phyloP scores from a whole-genome alignment of 1,284 basidiomycete species.

The Leccinum pachyderme region DNA sequence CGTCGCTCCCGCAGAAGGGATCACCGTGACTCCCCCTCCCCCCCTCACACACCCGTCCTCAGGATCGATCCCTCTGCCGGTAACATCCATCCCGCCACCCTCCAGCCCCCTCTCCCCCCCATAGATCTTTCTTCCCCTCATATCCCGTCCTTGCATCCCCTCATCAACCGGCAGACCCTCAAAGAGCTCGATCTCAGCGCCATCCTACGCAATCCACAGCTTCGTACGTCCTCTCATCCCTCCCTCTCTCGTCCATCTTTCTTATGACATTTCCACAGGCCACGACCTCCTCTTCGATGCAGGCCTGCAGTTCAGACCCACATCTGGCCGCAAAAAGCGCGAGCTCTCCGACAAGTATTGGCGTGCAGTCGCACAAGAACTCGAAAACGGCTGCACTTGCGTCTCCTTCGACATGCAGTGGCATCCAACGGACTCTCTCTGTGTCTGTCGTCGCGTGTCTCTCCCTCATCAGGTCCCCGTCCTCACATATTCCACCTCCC shows the following conservation, averaged over 20 bases:
- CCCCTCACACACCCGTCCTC: slow-evolving; percentile 18
- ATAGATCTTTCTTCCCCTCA: slow-evolving; percentile 57
- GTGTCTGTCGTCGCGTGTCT: slow-evolving; percentile 50
- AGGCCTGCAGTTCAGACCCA: slow-evolving; percentile 70
- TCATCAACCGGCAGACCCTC: slow-evolving; percentile 81
- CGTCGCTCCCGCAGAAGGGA: slow-evolving; percentile 29
- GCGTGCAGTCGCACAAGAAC: slow-evolving; percentile 77
- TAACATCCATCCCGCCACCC: slow-evolving; percentile 11
- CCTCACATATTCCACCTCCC: slow-evolving; percentile 44
- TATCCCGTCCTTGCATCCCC: slow-evolving; percentile 69
- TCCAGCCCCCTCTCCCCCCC: slow-evolving; percentile 31
- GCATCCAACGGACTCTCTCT: slow-evolving; percentile 56
- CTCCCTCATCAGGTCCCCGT: slow-evolving; percentile 42
- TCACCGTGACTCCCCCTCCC: slow-evolving; percentile 10
- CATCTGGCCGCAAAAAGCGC: slow-evolving; percentile 69
- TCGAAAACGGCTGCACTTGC: slow-evolving; percentile 83
- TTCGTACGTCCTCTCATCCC: slow-evolving; percentile 55
- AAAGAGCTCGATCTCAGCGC: slow-evolving; percentile 83
- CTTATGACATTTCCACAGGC: slow-evolving; percentile 44
- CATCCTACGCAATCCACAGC: slow-evolving; percentile 86
- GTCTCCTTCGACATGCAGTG: slow-evolving; percentile 66
- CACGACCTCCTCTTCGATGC: slow-evolving; percentile 91
- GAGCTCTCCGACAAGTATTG: slow-evolving; percentile 82
- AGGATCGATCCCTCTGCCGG: slow-evolving; percentile 26
- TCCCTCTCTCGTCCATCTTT: neutral